These are phyloP conservation scores for Plantago coronopus DNA, from an alignment of 305 asterid species.

Conservation along the genomic window DNA sequence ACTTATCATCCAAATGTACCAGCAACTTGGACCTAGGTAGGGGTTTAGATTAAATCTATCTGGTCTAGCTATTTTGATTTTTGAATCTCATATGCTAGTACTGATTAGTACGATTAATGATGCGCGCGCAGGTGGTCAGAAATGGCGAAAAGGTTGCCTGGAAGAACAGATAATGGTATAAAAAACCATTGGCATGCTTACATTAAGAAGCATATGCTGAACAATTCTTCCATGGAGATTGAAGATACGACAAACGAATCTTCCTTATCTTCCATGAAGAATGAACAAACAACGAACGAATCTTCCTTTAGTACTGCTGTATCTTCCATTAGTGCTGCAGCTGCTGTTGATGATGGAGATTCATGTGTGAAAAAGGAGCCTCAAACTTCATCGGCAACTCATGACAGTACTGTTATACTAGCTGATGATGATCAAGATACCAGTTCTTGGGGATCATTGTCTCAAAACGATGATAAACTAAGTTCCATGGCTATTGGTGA, in stretches of 20 bases:
- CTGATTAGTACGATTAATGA: not conserved
- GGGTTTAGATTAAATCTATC: too few species aligned
- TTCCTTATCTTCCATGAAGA: too few species aligned
- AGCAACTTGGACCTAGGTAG: conserved; percentile 46
- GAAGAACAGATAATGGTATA: conserved; percentile 50
- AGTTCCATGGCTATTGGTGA: too few species aligned
- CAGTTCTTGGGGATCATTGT: not conserved
- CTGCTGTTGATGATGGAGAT: not conserved
- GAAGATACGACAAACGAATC: too few species aligned
- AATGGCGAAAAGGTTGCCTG: conserved; percentile 38
- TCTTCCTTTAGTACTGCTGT: too few species aligned
- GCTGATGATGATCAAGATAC: not conserved
- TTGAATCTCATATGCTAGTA: too few species aligned
- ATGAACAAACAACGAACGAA: too few species aligned
- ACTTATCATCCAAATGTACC: conserved; percentile 32
- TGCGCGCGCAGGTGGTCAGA: conserved; percentile 57
- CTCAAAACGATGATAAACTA: too few species aligned
- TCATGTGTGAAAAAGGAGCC: not conserved
- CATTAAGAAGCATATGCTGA: conserved; percentile 27
- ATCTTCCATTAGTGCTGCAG: too few species aligned
- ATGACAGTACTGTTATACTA: too few species aligned
- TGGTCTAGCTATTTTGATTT: too few species aligned
- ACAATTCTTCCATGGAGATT: not conserved
- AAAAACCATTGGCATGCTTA: conserved; percentile 52
- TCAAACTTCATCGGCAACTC: not conserved